Evolutionary conservation across 257 asterid genomes (phyloP).

Genomic region (Solanum appendiculatum): DNA sequence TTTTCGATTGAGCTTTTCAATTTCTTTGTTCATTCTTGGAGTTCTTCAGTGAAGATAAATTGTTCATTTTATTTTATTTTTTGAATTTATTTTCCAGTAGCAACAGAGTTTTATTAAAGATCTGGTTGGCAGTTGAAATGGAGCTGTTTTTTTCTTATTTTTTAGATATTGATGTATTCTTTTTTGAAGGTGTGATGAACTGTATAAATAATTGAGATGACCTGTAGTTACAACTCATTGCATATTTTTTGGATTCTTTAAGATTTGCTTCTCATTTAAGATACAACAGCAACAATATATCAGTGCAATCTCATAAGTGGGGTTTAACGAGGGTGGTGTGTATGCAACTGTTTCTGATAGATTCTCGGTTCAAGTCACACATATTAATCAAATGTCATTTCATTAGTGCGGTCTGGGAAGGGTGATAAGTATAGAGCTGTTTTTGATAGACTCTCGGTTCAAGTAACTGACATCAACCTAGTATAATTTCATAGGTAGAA

Average conservation of each 20-base stretch:
- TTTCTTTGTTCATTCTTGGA: conserved; percentile 4
- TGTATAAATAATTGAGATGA: neutral
- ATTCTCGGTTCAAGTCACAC: no score
- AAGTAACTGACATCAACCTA: no score
- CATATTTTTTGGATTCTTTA: neutral
- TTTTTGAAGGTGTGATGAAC: neutral
- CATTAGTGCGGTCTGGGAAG: neutral
- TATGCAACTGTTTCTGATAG: neutral
- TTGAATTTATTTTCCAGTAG: neutral
- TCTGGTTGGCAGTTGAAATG: neutral
- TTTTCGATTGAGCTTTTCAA: neutral
- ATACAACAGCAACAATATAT: neutral
- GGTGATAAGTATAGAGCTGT: neutral
- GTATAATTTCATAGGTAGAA: neutral
- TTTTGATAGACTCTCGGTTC: no score
- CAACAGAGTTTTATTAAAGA: neutral
- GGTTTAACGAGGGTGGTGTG: neutral
- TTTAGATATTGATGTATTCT: neutral
- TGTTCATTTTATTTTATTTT: neutral
- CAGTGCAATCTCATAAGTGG: neutral
- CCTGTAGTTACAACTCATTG: conserved; percentile 1
- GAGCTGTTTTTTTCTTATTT: neutral
- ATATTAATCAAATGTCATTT: no score
- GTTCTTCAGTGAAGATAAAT: neutral
- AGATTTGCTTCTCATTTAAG: neutral